Percentiles rank a stretch among this genome's conserved stretches.
These are phyloP conservation scores for Penicillium psychrofluorescens DNA, from an alignment of 495 filamentous ascomycete genomes.

Conservation along the genomic window DNA sequence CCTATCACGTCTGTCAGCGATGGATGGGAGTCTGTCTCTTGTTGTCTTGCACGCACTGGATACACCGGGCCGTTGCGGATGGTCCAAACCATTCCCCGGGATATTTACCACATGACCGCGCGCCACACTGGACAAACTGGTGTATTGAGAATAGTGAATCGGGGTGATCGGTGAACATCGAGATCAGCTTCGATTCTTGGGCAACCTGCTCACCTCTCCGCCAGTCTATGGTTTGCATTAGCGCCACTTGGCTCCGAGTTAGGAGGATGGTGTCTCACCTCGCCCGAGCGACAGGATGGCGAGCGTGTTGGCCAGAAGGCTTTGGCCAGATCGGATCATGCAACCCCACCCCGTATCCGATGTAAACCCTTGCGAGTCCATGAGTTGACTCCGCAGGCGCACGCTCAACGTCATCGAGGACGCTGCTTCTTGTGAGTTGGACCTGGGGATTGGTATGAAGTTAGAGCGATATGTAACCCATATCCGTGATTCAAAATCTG, in stretches of 20 bases:
- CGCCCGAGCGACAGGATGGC: constrained; percentile 65
- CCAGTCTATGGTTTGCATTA: constrained; percentile 59
- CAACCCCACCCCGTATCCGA: constrained; percentile 97
- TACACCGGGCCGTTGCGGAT: constrained; percentile 93
- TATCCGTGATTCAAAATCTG: constrained; percentile 86
- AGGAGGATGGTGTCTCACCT: constrained; percentile 41
- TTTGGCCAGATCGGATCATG: constrained; percentile 97
- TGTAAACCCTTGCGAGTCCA: constrained; percentile 75
- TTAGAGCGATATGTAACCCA: constrained; percentile 96
- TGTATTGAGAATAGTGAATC: constrained; percentile 91
- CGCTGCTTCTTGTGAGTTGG: constrained; percentile 57
- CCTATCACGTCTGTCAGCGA: constrained; percentile 39
- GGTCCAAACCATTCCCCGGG: constrained; percentile 99
- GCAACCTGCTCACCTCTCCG: constrained; percentile 48
- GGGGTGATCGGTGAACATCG: constrained; percentile 82
- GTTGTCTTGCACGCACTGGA: constrained; percentile 57
- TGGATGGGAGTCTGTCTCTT: neutral
- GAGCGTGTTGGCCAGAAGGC: constrained; percentile 81
- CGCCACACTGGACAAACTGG: constrained; percentile 84
- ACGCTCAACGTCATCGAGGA: constrained; percentile 81
- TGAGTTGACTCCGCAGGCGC: constrained; percentile 71
- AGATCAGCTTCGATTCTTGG: constrained; percentile 67
- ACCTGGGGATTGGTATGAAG: constrained; percentile 77
- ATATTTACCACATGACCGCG: constrained; percentile 82
- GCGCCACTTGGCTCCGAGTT: constrained; percentile 2